Evolutionary conservation across 495 filamentous ascomycete genomes (phyloP), one percentile per base, ranked within the genome.

Genomic region (Barbatosphaeria neglecta): DNA sequence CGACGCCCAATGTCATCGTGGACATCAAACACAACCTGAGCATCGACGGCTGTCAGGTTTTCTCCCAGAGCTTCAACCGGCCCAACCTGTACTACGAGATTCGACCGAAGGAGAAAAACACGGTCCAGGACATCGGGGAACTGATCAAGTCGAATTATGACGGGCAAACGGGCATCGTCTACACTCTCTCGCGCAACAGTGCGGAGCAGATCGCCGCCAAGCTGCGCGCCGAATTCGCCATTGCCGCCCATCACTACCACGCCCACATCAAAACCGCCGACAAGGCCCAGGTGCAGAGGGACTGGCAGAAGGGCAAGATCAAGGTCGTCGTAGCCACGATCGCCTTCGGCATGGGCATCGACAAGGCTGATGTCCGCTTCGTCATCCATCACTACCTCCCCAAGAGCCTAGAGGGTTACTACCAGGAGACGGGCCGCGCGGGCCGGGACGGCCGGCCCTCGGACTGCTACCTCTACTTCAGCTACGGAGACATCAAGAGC

Each of bases 261-360:
- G 90, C 90, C 10, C 75, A 73, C 5, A 80, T 97, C 65, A 62
- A 76, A 2, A 46, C 81, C 0, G 54, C 72, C 7, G 74, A 82
- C 16, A 90, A 86, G 60, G 62, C 66, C 1, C 45, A 72, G 6
- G 72, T 89, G 6, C 93, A 96, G 58, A 74, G 73, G 46, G 55
- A 78, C 4, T 99, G 92, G 92, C 93, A 97, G 58, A 58, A 62
- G 19, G 86, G 88, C 2, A 65, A 67, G 49, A 75, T 78, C 50
- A 82, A 94, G 49, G 87, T 99, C 27, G 90, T 99, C 20, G 92
- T 99, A 22, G 93, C 92, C n/a, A 99, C 92, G 0, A 96, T 97
- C 61, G 92, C 92, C 22, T 98, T 98, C 59, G 92, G 92, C 9
- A 98, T 98, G 92, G 92, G 92, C 15, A 97, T 98, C 45, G 92